A percentile compares a stretch with the other conserved stretches of the same genome.
These are phyloP conservation scores for Myxozyma melibiosi DNA, from an alignment of 805 yeast species.

Conservation along the genomic window DNA sequence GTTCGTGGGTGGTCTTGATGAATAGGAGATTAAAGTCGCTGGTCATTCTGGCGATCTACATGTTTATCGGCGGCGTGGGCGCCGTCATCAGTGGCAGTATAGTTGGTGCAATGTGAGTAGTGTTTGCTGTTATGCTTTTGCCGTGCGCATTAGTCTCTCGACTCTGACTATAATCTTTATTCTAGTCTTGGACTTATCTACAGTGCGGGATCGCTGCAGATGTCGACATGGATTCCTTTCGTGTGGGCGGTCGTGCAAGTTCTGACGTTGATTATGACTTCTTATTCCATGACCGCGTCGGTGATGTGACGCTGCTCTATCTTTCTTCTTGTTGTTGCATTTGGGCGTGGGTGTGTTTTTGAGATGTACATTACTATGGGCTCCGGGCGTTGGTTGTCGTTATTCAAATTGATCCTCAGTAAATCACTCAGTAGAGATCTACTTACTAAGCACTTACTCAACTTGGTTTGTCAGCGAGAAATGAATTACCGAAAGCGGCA, in stretches of 20 bases:
- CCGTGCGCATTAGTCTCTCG: background rate
- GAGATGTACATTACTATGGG: too few relatives aligned
- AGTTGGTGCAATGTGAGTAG: conserved; percentile 61
- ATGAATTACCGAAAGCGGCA: background rate
- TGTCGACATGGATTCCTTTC: conserved; percentile 96
- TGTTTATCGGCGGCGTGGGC: conserved; percentile 58
- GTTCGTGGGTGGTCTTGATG: conserved; percentile 58
- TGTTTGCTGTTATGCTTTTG: conserved; percentile 3
- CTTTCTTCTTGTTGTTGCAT: too few relatives aligned
- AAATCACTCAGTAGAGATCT: too few relatives aligned
- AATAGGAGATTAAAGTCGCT: conserved; percentile 50
- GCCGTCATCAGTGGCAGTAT: conserved; percentile 75
- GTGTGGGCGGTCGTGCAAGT: conserved; percentile 73
- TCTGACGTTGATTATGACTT: conserved; percentile 64
- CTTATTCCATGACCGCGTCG: conserved; percentile 61
- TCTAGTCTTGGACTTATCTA: conserved; percentile 28
- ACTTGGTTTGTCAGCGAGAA: background rate
- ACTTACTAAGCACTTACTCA: too few relatives aligned
- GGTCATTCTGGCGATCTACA: conserved; percentile 51
- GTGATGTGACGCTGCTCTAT: conserved; percentile 41
- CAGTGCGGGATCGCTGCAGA: conserved; percentile 60
- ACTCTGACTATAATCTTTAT: background rate
- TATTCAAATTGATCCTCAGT: background rate
- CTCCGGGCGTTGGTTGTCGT: too few relatives aligned
- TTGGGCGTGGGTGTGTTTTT: too few relatives aligned